Evolutionary conservation across 257 asterid species (phyloP).

Genomic region (Ophiorrhiza pumila): DNA sequence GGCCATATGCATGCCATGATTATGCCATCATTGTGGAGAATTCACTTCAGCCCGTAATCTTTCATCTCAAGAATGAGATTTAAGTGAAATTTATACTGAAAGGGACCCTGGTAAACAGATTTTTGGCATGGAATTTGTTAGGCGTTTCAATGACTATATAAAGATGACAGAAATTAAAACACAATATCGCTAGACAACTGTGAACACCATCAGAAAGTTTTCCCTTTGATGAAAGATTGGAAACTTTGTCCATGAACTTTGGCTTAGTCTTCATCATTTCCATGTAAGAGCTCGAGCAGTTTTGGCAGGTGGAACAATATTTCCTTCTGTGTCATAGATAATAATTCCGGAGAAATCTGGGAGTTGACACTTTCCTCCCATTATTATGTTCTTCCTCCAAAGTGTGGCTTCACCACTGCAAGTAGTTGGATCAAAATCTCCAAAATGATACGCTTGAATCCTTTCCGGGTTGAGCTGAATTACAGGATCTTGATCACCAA

Average conservation of each 20-base stretch:
- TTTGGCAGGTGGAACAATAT: slow-evolving; percentile 34
- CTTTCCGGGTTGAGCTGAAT: slow-evolving; percentile 55
- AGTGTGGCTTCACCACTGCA: slow-evolving; percentile 51
- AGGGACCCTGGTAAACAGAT: not conserved
- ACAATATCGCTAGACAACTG: too few relatives aligned
- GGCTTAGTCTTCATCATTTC: slow-evolving; percentile 30
- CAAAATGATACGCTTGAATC: slow-evolving; percentile 35
- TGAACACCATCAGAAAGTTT: not conserved
- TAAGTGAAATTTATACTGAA: too few relatives aligned
- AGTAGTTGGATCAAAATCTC: slow-evolving; percentile 41
- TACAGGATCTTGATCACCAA: slow-evolving; percentile 51
- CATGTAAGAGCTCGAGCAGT: slow-evolving; percentile 41
- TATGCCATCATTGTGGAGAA: not conserved
- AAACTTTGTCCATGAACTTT: not conserved
- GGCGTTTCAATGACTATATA: not conserved
- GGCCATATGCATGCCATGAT: not conserved
- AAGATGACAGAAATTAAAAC: not conserved
- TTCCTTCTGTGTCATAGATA: slow-evolving; percentile 63
- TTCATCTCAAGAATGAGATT: not conserved
- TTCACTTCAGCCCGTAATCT: not conserved
- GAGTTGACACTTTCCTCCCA: slow-evolving; percentile 87
- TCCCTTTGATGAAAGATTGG: not conserved
- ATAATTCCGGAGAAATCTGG: slow-evolving; percentile 84
- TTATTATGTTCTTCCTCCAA: slow-evolving; percentile 73
- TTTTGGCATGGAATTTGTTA: not conserved